Conservation (phyloP, 2,329 filamentous ascomycete species). For the Hypocreales sp. region DNA sequence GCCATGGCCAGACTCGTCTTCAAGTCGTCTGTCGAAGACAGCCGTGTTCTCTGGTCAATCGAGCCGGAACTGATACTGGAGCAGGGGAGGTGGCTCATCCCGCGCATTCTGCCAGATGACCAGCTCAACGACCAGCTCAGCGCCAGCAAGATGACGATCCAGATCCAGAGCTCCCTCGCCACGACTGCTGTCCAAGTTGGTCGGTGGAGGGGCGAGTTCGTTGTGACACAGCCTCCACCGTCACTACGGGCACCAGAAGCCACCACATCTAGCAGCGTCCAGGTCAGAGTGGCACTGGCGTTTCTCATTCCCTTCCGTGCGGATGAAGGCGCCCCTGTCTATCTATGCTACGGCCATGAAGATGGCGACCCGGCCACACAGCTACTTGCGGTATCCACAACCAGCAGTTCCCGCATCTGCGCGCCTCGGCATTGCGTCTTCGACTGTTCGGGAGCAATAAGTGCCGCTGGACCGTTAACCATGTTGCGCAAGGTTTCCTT, state of each 20-base stretch:
- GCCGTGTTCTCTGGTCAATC: too few species aligned
- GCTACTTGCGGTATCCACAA: neutral
- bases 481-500: neutral
- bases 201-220: neutral
- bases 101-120: conserved; percentile 1
- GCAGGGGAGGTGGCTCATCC: conserved; percentile 1
- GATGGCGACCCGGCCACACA: neutral
- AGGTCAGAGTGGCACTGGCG: neutral
- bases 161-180: neutral
- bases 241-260: neutral
- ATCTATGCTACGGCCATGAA: neutral
- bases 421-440: neutral
- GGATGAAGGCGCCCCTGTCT: neutral
- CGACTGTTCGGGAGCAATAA: conserved; percentile 1
- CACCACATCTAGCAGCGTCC: neutral
- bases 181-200: neutral
- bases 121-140: conserved; percentile 1
- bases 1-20: conserved; percentile 1
- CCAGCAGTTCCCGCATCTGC: neutral
- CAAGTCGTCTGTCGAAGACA: neutral
- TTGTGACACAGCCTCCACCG: neutral
- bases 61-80: conserved; percentile 1
- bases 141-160: conserved; percentile 1
- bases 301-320: neutral
- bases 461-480: too few species aligned